phyloP scores from a whole-genome alignment of 2,329 filamentous ascomycete genomes.

The Colletotrichum higginsianum region DNA sequence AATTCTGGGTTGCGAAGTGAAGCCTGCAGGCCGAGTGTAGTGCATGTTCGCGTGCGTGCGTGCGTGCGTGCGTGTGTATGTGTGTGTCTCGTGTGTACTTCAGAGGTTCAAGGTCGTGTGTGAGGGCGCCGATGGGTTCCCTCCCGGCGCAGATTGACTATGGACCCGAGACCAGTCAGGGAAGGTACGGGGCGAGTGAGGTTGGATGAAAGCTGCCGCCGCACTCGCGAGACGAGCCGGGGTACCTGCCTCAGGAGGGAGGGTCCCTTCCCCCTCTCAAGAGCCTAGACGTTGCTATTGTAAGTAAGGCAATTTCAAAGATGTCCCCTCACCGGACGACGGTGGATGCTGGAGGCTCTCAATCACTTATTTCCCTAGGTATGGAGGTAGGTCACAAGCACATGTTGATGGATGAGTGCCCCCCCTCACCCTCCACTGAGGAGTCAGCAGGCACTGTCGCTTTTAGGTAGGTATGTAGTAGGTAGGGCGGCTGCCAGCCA shows the following conservation, averaged over 20 bases:
- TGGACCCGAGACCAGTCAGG: conserved; percentile 15
- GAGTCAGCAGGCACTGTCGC: background rate
- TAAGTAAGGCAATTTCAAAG: background rate
- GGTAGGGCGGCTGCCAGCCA: no score
- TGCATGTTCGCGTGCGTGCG: background rate
- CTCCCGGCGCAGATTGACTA: conserved; percentile 32
- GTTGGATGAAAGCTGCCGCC: conserved; percentile 8
- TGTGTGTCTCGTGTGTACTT: conserved; percentile 4
- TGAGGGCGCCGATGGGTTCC: conserved; percentile 34
- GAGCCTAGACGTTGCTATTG: background rate
- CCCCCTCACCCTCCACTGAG: background rate
- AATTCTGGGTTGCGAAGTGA: conserved; percentile 21
- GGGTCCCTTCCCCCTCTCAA: background rate
- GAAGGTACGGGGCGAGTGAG: conserved; percentile 15
- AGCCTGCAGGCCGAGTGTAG: background rate
- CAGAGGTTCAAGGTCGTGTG: background rate
- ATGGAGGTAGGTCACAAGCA: background rate
- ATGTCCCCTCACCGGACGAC: background rate
- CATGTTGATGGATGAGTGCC: background rate
- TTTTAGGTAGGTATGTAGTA: background rate
- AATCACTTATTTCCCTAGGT: background rate
- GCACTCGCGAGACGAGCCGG: background rate
- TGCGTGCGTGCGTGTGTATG: background rate
- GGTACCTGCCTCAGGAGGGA: conserved; percentile 20
- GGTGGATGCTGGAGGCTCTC: background rate